Evolutionary conservation across 2,329 filamentous ascomycete species (phyloP), one percentile per base, ranked within the genome.

Genomic region (Diplodia corticola): DNA sequence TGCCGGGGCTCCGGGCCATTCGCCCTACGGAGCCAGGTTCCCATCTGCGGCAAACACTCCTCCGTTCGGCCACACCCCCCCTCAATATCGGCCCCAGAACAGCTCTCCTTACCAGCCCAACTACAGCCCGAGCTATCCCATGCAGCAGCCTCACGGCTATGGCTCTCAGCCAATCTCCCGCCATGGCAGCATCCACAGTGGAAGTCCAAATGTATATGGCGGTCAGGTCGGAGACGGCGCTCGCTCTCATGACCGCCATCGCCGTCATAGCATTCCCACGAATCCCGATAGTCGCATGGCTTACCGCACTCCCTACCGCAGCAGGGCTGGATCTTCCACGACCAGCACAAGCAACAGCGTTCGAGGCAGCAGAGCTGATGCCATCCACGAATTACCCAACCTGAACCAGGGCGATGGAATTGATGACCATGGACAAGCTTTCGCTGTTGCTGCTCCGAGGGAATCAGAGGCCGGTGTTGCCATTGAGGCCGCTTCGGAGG

Each of bases 241-340:
- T 48, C 40, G 26, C n/a, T 20, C 30, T 15, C 51, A 65, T 28
- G 44, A 51, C 20, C 46, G 40, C 13, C 53, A 59, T 24, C 64
- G 64, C 10, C 64, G 64, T 17, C 72, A 73, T 63, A 66, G 71
- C 60, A 70, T 69, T 46, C 69, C 75, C 57, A 71, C 73, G 24
- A 71, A 67, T 67, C 72, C 69, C 59, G 73, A 73, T 49, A 70
- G 69, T 69, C 74, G 72, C 63, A 71, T 72, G 64, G 59, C 66
- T 33, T 71, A 59, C 30, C 64, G 54, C 30, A 55, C 24, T 13
- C 51, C 53, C 3, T 44, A 60, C 13, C 48, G 33, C 4, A 50
- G 64, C 10, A 28, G 12, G 9, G 53, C 64, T 5, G 44, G 24
- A 22, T 59, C 64, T 6, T 51, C 53, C 13, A n/a, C 28, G 9